phyloP scores from a whole-genome alignment of 495 filamentous ascomycete genomes.

The Pyrenula massariospora region DNA sequence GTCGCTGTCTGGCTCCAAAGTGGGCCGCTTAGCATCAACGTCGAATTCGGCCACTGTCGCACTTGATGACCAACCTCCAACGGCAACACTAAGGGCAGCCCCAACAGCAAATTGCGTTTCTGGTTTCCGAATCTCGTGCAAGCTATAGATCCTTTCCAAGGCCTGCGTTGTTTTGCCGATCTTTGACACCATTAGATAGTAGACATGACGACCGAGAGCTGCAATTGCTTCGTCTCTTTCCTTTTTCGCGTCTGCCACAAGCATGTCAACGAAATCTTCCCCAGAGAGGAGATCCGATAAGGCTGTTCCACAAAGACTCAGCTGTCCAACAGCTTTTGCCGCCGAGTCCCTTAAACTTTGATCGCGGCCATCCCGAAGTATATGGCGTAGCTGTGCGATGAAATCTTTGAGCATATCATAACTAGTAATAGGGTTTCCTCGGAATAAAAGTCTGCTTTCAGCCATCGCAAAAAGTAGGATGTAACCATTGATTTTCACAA shows the following conservation, averaged over 20 bases:
- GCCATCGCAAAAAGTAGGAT: slow-evolving; percentile 46
- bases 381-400: slow-evolving; percentile 27
- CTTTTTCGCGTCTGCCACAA: slow-evolving; percentile 56
- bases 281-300: slow-evolving; percentile 23
- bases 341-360: slow-evolving; percentile 45
- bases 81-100: slow-evolving; percentile 66
- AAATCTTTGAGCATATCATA: slow-evolving; percentile 24
- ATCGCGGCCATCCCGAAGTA: slow-evolving; percentile 40
- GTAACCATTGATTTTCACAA: slow-evolving; percentile 49
- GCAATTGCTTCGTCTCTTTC: slow-evolving; percentile 73
- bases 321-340: slow-evolving; percentile 56
- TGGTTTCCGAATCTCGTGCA: slow-evolving; percentile 73
- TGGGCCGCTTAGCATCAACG: slow-evolving; percentile 37
- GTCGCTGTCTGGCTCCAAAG: slow-evolving; percentile 26
- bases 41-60: slow-evolving; percentile 48
- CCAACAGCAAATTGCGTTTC: slow-evolving; percentile 84
- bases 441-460: slow-evolving; percentile 45
- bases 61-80: slow-evolving; percentile 67
- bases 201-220: slow-evolving; percentile 53
- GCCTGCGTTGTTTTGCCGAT: slow-evolving; percentile 21
- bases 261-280: slow-evolving; percentile 38
- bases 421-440: slow-evolving; percentile 19
- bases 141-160: slow-evolving; percentile 48
- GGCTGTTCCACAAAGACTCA: slow-evolving; percentile 59
- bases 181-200: slow-evolving; percentile 8